These are phyloP conservation scores for Acacia pycnantha DNA, from an alignment of 331 rosid species.

Conservation along the genomic window DNA sequence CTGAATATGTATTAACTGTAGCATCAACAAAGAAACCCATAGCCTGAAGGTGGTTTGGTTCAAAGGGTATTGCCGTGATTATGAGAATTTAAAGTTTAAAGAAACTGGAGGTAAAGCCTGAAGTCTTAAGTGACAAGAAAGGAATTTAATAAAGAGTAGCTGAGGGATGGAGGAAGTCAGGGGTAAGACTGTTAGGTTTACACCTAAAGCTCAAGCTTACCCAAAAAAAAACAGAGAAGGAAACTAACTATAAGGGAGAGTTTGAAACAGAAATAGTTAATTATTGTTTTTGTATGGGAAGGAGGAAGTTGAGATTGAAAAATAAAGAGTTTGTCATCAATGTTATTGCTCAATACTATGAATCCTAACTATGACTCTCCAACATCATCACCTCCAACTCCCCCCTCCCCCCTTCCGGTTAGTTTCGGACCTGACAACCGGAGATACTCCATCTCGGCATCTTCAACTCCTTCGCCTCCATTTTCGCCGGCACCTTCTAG, in stretches of 20 bases:
- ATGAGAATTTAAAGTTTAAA: background rate
- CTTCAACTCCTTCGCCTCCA: constrained; percentile 67
- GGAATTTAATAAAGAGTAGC: constrained; percentile 18
- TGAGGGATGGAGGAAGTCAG: constrained; percentile 32
- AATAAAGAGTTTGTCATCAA: background rate
- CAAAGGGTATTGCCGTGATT: background rate
- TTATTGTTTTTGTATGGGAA: background rate
- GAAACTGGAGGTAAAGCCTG: background rate
- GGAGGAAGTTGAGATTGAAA: constrained; percentile 9
- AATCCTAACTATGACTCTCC: constrained; percentile 39
- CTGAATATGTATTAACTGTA: background rate
- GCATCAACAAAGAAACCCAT: background rate
- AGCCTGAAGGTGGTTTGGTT: background rate
- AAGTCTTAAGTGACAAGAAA: constrained; percentile 31
- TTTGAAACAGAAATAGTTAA: constrained; percentile 10
- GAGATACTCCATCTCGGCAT: constrained; percentile 56
- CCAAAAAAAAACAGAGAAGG: background rate
- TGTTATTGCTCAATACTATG: constrained; percentile 29
- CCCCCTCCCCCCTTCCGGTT: constrained; percentile 75
- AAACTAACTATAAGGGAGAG: constrained; percentile 16
- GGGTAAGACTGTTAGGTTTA: constrained; percentile 57
- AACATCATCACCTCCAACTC: constrained; percentile 78
- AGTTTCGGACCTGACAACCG: constrained; percentile 68
- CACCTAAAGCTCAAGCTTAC: constrained; percentile 13
- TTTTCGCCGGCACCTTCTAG: constrained; percentile 48